Conservation (phyloP, 1,139 yeast species). For the Meyerozyma guilliermondii region DNA sequence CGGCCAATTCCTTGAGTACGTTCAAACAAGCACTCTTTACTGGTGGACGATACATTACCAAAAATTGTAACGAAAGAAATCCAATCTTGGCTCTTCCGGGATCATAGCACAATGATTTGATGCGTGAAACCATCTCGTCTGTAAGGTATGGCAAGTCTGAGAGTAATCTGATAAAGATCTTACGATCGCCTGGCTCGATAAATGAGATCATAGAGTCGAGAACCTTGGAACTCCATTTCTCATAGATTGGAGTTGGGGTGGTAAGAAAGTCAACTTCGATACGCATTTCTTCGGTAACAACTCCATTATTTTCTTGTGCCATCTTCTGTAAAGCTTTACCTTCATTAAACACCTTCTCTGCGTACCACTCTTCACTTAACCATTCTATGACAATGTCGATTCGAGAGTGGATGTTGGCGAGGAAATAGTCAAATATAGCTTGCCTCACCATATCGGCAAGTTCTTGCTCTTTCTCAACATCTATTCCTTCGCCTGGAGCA, state of each 20-base stretch:
- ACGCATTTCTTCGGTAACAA: constrained; percentile 6
- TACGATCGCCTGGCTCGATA: constrained; percentile 73
- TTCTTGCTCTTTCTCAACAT: constrained; percentile 22
- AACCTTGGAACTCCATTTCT: constrained; percentile 65
- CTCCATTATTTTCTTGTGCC: constrained; percentile 12
- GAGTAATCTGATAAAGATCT: constrained; percentile 71
- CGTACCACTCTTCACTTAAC: constrained; percentile 95
- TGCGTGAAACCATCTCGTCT: constrained; percentile 51
- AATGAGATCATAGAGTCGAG: constrained; percentile 81
- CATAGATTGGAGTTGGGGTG: constrained; percentile 47
- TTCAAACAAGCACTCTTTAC: constrained; percentile 58
- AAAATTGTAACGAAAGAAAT: constrained; percentile 70
- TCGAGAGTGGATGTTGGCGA: constrained; percentile 67
- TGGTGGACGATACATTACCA: constrained; percentile 91
- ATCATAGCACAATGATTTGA: constrained; percentile 76
- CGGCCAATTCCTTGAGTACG: constrained; percentile 55
- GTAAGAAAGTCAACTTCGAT: constrained; percentile 8
- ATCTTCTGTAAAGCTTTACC: constrained; percentile 14
- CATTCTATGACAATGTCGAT: constrained; percentile 83
- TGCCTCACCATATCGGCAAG: constrained; percentile 62
- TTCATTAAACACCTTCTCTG: constrained; percentile 49
- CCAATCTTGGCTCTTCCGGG: constrained; percentile 82
- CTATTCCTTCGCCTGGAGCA: constrained; percentile 16
- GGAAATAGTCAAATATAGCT: constrained; percentile 66
- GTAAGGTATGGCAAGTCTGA: constrained; percentile 83